phyloP scores from a whole-genome alignment of 2,329 filamentous ascomycete genomes.

The Aureobasidium leucospermi region DNA sequence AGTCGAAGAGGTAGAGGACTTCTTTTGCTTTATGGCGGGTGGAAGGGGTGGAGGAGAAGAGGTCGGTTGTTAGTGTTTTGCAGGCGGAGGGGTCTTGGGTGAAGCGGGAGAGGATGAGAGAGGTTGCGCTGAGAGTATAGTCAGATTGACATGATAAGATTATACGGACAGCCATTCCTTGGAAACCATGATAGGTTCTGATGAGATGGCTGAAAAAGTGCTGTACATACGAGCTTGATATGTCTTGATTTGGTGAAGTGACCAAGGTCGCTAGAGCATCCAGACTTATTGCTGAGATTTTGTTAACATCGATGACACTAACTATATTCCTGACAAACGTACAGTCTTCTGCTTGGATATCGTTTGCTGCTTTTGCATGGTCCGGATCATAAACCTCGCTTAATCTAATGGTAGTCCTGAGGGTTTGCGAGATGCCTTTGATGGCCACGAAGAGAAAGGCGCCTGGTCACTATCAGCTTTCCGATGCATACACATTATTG shows the following conservation, averaged over 20 bases:
- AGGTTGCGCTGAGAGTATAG: slow-evolving; percentile 17
- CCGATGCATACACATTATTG: background rate
- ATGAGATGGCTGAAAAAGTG: background rate
- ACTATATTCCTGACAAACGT: background rate
- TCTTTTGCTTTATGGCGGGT: slow-evolving; percentile 21
- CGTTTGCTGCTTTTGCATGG: slow-evolving; percentile 68
- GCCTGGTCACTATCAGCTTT: slow-evolving; percentile 21
- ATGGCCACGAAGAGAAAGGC: slow-evolving; percentile 54
- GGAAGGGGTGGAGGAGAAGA: slow-evolving; percentile 32
- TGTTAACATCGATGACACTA: background rate
- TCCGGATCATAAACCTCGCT: slow-evolving; percentile 66
- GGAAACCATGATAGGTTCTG: too few species aligned
- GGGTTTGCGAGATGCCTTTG: slow-evolving; percentile 49
- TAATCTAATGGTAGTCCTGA: slow-evolving; percentile 54
- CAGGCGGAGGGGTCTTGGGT: slow-evolving; percentile 1
- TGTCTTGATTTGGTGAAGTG: slow-evolving; percentile 35
- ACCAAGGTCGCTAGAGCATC: slow-evolving; percentile 34
- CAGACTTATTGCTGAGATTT: slow-evolving; percentile 32
- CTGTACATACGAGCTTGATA: slow-evolving; percentile 28
- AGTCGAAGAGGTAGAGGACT: slow-evolving; percentile 20
- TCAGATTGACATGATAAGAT: background rate
- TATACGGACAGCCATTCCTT: too few species aligned
- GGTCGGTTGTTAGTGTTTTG: slow-evolving; percentile 23
- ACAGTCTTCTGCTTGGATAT: slow-evolving; percentile 21
- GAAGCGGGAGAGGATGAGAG: slow-evolving; percentile 23